Base-by-base conservation (phyloP, 441 rosid species). In the Erodium moschatum region DNA sequence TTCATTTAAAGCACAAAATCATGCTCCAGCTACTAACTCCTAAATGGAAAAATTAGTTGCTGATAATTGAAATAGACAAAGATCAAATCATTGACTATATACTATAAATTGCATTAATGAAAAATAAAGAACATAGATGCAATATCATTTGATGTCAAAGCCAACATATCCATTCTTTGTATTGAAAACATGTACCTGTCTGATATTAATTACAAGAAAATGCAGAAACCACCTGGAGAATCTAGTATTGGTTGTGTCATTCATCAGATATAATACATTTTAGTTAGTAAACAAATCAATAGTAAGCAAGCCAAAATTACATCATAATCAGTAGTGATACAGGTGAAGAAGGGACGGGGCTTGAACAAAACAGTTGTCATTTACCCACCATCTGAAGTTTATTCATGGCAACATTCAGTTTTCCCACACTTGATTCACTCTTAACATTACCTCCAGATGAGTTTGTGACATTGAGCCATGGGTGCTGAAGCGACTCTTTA, bases 401-500 rank as follows among this genome's bases (percentile, higher is more conserved):
- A n/a, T 6, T 52, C 60, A n/a, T 52, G 20, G 60, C 20, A 11
- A 46, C 52, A 13, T 46, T 12, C 15, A 46, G 15, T 15, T 52
- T 5, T 15, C 60, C 60, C 19, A 52, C 20, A 15, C 60, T 52
- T 5, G 60, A 52, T 15, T 52, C 60, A 52, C 60, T 52, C 2
- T 52, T 52, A 5, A 52, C 60, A 3, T 52, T 6, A 52, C 5
- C 20, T 16, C 19, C 19, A 4, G 60, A 5, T 6, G 60, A 15
- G 60, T 52, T 52, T 52, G 60, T 52, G 60, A 82, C 80, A 68
- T 69, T 81, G 70, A 87, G 42, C 93, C 90, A 87, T 5, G 86
- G 84, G 77, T 87, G 92, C 10, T 48, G 74, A 50, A 87, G 83
- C 76, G 84, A 86, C 69, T 86, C 83, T 65, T 87, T 87, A 5